These are phyloP conservation scores for Candida manassasensis DNA, from an alignment of 805 yeast genomes.

Conservation along the genomic window DNA sequence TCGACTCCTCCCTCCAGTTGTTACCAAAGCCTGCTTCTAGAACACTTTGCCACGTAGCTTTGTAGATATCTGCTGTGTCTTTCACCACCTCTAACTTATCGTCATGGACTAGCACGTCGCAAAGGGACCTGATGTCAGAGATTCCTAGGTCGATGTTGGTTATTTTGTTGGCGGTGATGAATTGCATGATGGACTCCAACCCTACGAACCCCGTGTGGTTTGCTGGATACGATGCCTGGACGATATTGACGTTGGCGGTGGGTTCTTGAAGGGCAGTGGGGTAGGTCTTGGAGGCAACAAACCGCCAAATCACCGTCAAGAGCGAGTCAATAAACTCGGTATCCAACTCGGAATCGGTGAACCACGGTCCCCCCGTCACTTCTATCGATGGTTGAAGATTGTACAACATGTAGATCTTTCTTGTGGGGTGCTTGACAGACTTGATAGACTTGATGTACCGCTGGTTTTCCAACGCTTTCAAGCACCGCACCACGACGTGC, in stretches of 20 bases:
- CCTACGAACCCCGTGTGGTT: constrained; percentile 62
- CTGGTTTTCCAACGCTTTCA: constrained; percentile 75
- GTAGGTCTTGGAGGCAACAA: constrained; percentile 66
- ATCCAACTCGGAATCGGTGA: constrained; percentile 91
- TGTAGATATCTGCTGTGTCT: constrained; percentile 56
- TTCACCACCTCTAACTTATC: constrained; percentile 68
- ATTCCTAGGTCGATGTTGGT: constrained; percentile 76
- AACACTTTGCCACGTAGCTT: constrained; percentile 80
- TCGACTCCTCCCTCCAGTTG: constrained; percentile 7
- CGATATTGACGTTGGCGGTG: constrained; percentile 26
- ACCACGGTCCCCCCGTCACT: constrained; percentile 99
- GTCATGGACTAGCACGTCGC: constrained; percentile 85
- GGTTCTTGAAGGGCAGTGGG: constrained; percentile 64
- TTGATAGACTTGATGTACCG: constrained; percentile 85
- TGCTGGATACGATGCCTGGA: constrained; percentile 51
- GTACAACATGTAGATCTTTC: constrained; percentile 94
- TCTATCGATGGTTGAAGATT: constrained; percentile 90
- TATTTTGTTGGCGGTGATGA: constrained; percentile 66
- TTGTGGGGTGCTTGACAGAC: constrained; percentile 85
- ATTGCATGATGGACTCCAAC: constrained; percentile 68
- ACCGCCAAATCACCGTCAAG: constrained; percentile 83
- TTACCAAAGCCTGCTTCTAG: constrained; percentile 59
- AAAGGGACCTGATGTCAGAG: constrained; percentile 71
- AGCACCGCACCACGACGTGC: constrained; percentile 79
- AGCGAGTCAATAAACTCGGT: constrained; percentile 87